These are phyloP conservation scores for Candida manassasensis DNA, from an alignment of 805 yeast genomes.

Conservation along the genomic window DNA sequence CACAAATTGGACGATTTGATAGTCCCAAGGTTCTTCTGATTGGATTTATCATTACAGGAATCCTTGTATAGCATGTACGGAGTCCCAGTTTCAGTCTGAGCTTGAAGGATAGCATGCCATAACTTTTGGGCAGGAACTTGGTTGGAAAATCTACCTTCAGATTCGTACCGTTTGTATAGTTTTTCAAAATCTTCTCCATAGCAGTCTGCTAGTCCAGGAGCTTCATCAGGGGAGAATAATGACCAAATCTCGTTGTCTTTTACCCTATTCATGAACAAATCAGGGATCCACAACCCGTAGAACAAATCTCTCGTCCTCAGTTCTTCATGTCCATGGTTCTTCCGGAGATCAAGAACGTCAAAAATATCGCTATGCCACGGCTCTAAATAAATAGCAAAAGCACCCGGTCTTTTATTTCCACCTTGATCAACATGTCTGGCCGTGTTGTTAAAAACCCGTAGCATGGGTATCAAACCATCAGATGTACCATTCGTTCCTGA, in stretches of 20 bases:
- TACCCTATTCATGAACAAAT: constrained; percentile 88
- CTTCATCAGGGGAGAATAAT: constrained; percentile 82
- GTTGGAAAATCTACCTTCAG: constrained; percentile 57
- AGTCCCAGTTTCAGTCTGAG: constrained; percentile 95
- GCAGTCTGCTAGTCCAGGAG: constrained; percentile 77
- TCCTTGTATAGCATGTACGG: constrained; percentile 95
- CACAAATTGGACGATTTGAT: constrained; percentile 93
- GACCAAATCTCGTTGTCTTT: constrained; percentile 79
- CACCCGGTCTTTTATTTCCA: constrained; percentile 97
- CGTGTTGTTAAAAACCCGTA: constrained; percentile 89
- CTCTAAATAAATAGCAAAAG: constrained; percentile 88
- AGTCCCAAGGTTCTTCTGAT: constrained; percentile 87
- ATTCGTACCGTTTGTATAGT: constrained; percentile 69
- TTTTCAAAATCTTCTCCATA: constrained; percentile 80
- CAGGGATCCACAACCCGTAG: constrained; percentile 93
- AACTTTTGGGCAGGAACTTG: constrained; percentile 81
- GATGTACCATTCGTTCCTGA: constrained; percentile 92
- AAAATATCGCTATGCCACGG: constrained; percentile 96
- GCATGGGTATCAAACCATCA: constrained; percentile 93
- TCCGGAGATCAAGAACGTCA: constrained; percentile 79
- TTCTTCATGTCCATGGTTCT: constrained; percentile 95
- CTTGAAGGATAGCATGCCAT: constrained; percentile 84
- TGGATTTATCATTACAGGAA: constrained; percentile 79
- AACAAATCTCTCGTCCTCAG: constrained; percentile 88
- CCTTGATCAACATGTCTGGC: constrained; percentile 98